Conservation (phyloP, 2,329 filamentous ascomycete species). For the Apiospora kogelbergensis region DNA sequence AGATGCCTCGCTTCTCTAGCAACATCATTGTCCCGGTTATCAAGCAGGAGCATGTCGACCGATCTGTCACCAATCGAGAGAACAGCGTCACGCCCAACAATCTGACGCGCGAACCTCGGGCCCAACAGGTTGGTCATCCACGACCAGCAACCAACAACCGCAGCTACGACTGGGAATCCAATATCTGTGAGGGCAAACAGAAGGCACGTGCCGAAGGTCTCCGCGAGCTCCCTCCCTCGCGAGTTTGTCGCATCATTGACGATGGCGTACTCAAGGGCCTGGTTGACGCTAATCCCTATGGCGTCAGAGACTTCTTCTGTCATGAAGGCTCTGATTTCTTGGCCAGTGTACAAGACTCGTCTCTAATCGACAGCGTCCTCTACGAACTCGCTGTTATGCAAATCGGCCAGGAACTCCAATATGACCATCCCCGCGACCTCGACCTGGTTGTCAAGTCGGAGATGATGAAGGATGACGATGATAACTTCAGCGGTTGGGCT, state of each 20-base stretch:
- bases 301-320: background rate
- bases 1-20: too few species aligned
- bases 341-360: background rate
- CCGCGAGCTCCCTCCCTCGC: background rate
- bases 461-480: background rate
- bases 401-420: background rate
- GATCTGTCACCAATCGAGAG: background rate
- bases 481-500: background rate
- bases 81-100: too few species aligned
- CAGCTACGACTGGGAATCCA: background rate
- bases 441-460: background rate
- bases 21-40: too few species aligned
- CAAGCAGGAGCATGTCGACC: background rate
- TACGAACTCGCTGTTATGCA: background rate
- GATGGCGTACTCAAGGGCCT: background rate
- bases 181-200: background rate
- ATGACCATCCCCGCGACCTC: background rate
- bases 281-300: too few species aligned
- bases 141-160: background rate
- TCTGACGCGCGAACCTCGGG: background rate
- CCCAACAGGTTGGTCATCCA: background rate
- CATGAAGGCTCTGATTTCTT: background rate
- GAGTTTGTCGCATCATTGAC: background rate
- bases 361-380: background rate
- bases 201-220: background rate